Base-by-base conservation (phyloP, 495 filamentous ascomycete genomes). In the Haplographium delicatum region DNA sequence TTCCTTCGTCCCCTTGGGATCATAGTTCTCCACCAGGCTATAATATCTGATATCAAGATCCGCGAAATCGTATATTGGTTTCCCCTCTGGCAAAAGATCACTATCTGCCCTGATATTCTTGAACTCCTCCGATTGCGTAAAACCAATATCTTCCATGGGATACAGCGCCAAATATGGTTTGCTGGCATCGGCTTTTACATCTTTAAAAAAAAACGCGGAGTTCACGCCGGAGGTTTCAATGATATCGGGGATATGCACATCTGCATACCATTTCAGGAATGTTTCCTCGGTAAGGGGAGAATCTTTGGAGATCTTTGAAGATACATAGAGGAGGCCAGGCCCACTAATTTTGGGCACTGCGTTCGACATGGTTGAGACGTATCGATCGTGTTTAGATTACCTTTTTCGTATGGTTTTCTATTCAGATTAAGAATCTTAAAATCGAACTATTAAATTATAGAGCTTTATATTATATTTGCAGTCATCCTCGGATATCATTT, bases 221-320 rank as follows among this genome's bases (percentile, higher is more conserved):
- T 60, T 48, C 11, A 68, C 60, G 8, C 56, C 64, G 1, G 47
- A 47, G 8, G 61, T 63, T 15, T 54, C 47, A 11, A 67, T 42
- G n/a, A 64, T 60, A 28, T 65, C 64, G 8, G 61, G 45, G 28
- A 66, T 67, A 47, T 62, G 60, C 48, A 58, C 60, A 1, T 62
- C 45, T 19, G 59, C 54, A 50, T 64, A 64, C 62, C 62, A 64
- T 40, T 62, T 58, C 19, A 60, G 25, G 53, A 54, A 59, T 4
- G 35, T 24, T 18, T 49, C 23, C 30, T 40, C 34, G 16, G 26
- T 20, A 2, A 50, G 19, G 34, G 30, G 20, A 15, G 40, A 33
- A 7, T 33, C n/a, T 3, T 16, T 15, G 0, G 47, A 13, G 3
- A 50, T 40, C 24, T 50, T 42, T 5, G 47, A 50, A 15, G 30